Evolutionary conservation across 2,329 filamentous ascomycete genomes (phyloP).

Genomic region (Pseudocercospora eumusae): DNA sequence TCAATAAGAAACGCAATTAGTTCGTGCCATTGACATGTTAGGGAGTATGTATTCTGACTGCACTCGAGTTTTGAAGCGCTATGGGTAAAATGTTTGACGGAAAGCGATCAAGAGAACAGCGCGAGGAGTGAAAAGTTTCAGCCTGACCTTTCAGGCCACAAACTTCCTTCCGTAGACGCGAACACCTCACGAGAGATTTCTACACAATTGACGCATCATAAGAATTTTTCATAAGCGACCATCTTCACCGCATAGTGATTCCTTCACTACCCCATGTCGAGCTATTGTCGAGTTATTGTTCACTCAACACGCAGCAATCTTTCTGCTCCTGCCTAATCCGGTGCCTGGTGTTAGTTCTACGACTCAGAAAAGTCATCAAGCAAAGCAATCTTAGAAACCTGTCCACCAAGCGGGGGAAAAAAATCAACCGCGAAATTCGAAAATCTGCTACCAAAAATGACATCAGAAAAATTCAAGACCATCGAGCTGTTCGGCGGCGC

Average conservation of each 20-base stretch:
- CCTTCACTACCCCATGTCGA: not conserved
- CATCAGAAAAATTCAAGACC: conserved; percentile 17
- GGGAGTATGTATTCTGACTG: too few species aligned
- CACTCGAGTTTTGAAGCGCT: too few species aligned
- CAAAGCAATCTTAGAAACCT: too few species aligned
- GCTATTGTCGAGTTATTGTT: not conserved
- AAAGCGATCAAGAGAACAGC: not conserved
- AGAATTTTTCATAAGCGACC: not conserved
- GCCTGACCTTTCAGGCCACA: not conserved
- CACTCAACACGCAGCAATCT: not conserved
- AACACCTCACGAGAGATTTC: too few species aligned
- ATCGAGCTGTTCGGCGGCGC: conserved; percentile 68
- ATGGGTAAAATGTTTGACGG: too few species aligned
- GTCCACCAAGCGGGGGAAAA: not conserved
- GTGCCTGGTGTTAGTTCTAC: not conserved
- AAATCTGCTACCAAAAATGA: not conserved
- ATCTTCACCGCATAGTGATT: not conserved
- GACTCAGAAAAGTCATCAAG: not conserved
- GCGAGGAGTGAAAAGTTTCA: not conserved
- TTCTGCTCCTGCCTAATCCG: conserved; percentile 1
- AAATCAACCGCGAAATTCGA: not conserved
- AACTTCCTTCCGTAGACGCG: too few species aligned
- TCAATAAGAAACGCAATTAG: too few species aligned
- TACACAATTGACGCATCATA: not conserved
- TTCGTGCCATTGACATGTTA: too few species aligned